Percentiles rank a stretch among this genome's conserved stretches.
These are phyloP conservation scores for Rubia balearica DNA, from an alignment of 305 asterid genomes.

Conservation along the genomic window DNA sequence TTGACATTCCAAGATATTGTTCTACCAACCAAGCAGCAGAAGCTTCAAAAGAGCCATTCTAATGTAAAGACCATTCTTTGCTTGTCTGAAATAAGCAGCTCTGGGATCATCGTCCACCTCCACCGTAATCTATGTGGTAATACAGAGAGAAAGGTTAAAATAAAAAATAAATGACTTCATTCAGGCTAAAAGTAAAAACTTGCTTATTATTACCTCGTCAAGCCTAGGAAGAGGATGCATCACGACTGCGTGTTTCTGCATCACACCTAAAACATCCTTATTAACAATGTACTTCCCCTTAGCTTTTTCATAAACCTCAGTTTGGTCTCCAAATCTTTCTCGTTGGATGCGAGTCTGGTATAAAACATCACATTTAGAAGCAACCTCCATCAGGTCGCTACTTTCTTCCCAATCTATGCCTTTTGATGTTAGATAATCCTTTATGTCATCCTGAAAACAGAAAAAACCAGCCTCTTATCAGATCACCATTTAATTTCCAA, in stretches of 20 bases:
- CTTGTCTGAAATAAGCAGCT: constrained; percentile 93
- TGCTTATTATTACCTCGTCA: constrained; percentile 52
- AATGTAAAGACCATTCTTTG: constrained; percentile 78
- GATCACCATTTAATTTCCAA: not conserved
- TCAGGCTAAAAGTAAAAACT: not conserved
- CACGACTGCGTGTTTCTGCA: constrained; percentile 83
- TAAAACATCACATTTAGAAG: constrained; percentile 78
- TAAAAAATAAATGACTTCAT: not conserved
- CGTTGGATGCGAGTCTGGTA: constrained; percentile 82
- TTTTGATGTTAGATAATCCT: constrained; percentile 60
- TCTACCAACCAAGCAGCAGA: constrained; percentile 73
- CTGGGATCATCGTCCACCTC: constrained; percentile 80
- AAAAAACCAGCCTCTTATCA: not conserved
- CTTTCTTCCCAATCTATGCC: constrained; percentile 92
- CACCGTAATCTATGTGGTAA: constrained; percentile 50
- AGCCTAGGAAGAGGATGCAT: constrained; percentile 97
- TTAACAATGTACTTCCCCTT: constrained; percentile 80
- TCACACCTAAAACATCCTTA: constrained; percentile 41
- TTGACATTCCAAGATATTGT: not conserved
- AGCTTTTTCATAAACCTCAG: constrained; percentile 73
- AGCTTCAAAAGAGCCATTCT: constrained; percentile 87
- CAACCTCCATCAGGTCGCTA: constrained; percentile 61
- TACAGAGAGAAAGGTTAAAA: not conserved
- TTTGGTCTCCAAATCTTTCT: constrained; percentile 74
- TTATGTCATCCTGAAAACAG: constrained; percentile 68